Evolutionary conservation across 2,329 filamentous ascomycete genomes (phyloP).

Genomic region (Sporothrix euskadiensis): DNA sequence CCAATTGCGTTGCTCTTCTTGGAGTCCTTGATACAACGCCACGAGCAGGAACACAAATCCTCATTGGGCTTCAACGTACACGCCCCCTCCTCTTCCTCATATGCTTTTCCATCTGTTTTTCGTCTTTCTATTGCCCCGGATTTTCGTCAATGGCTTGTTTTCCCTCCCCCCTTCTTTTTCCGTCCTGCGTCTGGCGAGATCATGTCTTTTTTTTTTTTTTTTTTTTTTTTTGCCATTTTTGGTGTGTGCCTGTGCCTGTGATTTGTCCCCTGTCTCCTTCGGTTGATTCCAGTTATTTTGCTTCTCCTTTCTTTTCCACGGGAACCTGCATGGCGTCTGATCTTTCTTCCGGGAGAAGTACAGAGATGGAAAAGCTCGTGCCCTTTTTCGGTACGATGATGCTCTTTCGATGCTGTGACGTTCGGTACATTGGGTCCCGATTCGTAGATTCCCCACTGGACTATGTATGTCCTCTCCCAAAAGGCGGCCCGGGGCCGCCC

Average conservation of each 20-base stretch:
- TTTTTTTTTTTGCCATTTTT: neutral
- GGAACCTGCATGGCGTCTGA: neutral
- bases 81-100: slow-evolving; percentile 13
- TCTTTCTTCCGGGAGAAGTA: neutral
- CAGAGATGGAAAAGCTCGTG: neutral
- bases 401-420: neutral
- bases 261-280: neutral
- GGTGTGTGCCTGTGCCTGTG: neutral
- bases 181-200: slow-evolving; percentile 13
- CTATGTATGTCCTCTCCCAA: neutral
- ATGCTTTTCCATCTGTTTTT: neutral
- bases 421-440: neutral
- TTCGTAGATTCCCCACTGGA: slow-evolving; percentile 5
- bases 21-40: neutral
- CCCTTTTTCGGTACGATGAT: neutral
- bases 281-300: neutral
- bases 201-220: neutral
- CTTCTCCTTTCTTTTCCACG: neutral
- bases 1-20: neutral
- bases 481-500: slow-evolving; percentile 25
- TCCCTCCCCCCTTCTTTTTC: neutral
- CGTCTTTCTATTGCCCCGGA: slow-evolving; percentile 18
- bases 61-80: neutral
- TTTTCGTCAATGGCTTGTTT: slow-evolving; percentile 25
- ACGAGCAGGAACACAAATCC: slow-evolving; percentile 6